Evolutionary conservation across 176 grass and related monocot genomes (phyloP).

Genomic region (Aegilops longissima): DNA sequence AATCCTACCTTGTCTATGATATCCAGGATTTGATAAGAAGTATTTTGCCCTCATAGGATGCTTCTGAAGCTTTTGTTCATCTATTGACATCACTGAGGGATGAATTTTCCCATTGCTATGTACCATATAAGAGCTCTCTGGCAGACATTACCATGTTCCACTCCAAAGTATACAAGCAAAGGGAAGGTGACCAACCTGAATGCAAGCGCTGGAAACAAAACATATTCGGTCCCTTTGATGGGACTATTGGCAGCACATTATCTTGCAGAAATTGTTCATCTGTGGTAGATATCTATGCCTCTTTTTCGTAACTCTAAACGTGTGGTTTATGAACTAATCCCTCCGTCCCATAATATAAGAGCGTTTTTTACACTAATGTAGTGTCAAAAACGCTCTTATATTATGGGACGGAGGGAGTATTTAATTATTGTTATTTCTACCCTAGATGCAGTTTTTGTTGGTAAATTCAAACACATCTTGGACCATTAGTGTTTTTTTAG

Average conservation of each 20-base stretch:
- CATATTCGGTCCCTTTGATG: conserved; percentile 82
- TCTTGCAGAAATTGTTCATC: conserved; percentile 84
- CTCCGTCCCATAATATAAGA: too few species aligned
- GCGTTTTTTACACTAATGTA: too few species aligned
- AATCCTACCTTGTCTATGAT: conserved; percentile 20
- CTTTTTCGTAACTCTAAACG: conserved; percentile 23
- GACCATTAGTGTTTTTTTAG: background rate
- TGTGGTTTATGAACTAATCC: conserved; percentile 7
- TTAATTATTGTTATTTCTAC: background rate
- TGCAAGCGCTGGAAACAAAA: conserved; percentile 76
- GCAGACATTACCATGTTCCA: conserved; percentile 57
- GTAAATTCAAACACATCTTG: conserved; percentile 1
- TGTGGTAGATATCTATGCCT: conserved; percentile 64
- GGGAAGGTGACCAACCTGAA: conserved; percentile 60
- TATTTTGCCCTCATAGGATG: conserved; percentile 60
- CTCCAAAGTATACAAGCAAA: conserved; percentile 77
- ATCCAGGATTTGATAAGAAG: conserved; percentile 22
- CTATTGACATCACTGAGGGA: conserved; percentile 80
- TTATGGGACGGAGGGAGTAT: too few species aligned
- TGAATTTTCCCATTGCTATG: conserved; percentile 66
- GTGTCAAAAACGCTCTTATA: too few species aligned
- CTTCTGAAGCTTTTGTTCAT: conserved; percentile 88
- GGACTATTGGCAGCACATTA: conserved; percentile 88
- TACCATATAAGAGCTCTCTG: conserved; percentile 71
- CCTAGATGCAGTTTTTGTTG: background rate